Conservation (phyloP, 2,329 filamentous ascomycete genomes). For the Sporothrix phasma region DNA sequence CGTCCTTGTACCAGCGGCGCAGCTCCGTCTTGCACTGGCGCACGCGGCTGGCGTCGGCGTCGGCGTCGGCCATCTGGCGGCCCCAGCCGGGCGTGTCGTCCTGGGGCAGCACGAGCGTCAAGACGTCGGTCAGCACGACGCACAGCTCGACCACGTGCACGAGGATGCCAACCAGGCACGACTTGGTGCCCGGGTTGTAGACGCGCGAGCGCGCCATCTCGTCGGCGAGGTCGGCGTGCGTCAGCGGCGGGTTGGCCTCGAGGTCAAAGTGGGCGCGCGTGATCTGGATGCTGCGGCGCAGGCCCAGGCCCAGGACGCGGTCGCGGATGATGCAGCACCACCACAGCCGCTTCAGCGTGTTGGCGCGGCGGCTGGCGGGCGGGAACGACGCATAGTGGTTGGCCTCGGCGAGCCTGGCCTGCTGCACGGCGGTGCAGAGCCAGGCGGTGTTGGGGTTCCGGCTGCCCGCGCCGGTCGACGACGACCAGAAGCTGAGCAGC, state of each 20-base stretch:
- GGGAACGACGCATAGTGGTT: conserved; percentile 17
- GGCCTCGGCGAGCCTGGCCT: conserved; percentile 18
- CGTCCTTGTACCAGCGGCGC: conserved; percentile 17
- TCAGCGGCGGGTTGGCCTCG: conserved; percentile 25
- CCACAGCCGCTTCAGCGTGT: conserved; percentile 40
- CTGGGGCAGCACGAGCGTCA: conserved; percentile 18
- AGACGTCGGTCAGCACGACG: conserved; percentile 17
- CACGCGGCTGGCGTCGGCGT: conserved; percentile 13
- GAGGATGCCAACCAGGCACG: conserved; percentile 16
- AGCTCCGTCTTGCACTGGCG: conserved; percentile 16
- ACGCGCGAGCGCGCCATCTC: conserved; percentile 29
- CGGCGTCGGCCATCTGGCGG: conserved; percentile 10
- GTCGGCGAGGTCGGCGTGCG: conserved; percentile 33
- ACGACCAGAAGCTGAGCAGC: conserved; percentile 34
- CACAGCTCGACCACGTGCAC: conserved; percentile 17
- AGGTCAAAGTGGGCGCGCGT: conserved; percentile 38
- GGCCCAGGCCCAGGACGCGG: conserved; percentile 38
- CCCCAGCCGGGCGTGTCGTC: conserved; percentile 19
- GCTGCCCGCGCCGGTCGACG: conserved; percentile 5
- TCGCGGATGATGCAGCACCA: conserved; percentile 46
- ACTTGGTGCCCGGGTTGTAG: conserved; percentile 20
- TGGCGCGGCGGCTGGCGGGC: conserved; percentile 22
- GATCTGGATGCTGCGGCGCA: conserved; percentile 42
- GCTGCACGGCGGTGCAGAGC: conserved; percentile 19
- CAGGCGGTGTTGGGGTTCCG: conserved; percentile 19